These are phyloP conservation scores for Oryza glumipatula DNA, from an alignment of 176 grass and related monocot genomes.

Conservation along the genomic window DNA sequence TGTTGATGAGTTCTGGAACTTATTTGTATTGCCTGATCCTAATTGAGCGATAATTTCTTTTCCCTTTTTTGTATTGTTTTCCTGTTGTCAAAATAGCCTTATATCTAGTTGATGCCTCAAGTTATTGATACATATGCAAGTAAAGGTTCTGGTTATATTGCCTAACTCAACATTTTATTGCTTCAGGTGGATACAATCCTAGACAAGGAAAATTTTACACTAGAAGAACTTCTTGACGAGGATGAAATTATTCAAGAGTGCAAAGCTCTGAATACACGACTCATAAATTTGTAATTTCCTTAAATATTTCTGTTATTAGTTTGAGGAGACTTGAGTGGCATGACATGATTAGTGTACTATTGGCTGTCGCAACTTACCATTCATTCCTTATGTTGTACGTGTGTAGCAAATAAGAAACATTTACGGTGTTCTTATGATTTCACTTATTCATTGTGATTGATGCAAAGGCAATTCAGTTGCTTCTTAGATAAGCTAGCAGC, in stretches of 20 bases:
- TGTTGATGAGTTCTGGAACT: constrained; percentile 12
- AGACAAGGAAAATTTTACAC: constrained; percentile 96
- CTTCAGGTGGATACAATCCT: constrained; percentile 97
- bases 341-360: constrained; percentile 19
- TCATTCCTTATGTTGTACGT: constrained; percentile 7
- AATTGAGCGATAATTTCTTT: not conserved
- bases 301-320: constrained; percentile 19
- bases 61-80: not conserved
- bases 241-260: constrained; percentile 99
- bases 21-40: not conserved
- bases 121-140: constrained; percentile 2
- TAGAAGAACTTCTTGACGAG: constrained; percentile 99
- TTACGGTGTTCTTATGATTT: constrained; percentile 1
- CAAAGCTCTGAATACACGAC: constrained; percentile 93
- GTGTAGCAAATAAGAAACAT: constrained; percentile 2
- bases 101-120: not conserved
- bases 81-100: constrained; percentile 3
- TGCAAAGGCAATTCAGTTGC: not conserved
- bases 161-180: constrained; percentile 33
- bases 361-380: not conserved
- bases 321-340: not conserved
- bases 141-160: constrained; percentile 16
- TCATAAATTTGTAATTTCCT: constrained; percentile 93
- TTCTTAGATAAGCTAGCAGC: constrained; percentile 13
- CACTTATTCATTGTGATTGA: not conserved